Base-by-base conservation (phyloP, 148 eudicot genomes). In the Spergularia marina region DNA sequence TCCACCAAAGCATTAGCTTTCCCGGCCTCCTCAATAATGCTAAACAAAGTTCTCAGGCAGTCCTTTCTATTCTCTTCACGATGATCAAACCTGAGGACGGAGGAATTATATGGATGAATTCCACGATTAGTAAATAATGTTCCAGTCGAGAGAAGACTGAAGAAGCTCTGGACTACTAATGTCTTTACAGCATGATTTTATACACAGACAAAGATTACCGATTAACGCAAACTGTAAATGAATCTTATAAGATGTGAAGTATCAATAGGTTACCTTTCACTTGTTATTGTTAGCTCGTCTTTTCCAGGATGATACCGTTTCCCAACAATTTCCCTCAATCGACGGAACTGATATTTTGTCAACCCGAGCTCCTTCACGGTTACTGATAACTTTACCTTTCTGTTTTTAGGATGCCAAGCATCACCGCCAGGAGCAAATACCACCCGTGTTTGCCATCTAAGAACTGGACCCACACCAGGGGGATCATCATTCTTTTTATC, bases 11-110 rank as follows among this genome's bases (percentile, higher is more conserved):
- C 81, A 69, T 81, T 74, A 57, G 98, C 97, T 86, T 90, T 95
- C 25, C 92, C 89, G 73, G 97, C 91, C 86, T 95, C 98, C 84
- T 95, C 97, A 21, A 90, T 84, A 72, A 95, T 79, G 16, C 74
- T 73, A 75, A 83, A 86, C 70, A 95, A 85, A 40, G 96, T 92
- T 76, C 96, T 87, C 25, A 95, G 87, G 82, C 97, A 95, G 80
- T 95, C 98, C 86, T 95, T 95, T 81, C 97, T 86, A 79, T 95
- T 95, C 86, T 95, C 98, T 79, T 95, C 98, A 36, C 98, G 94
- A 54, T 95, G 91, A 52, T 95, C 98, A 82, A 85, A 95, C 89
- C 98, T 95, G 83, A 82, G 41, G 74, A 36, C 41, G 75, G 36
- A 36, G 66, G n/a, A 39, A 25, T 17, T 30, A 51, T 57, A 55